Conservation (phyloP, 2,329 filamentous ascomycete species). For the Parastagonospora nodorum region DNA sequence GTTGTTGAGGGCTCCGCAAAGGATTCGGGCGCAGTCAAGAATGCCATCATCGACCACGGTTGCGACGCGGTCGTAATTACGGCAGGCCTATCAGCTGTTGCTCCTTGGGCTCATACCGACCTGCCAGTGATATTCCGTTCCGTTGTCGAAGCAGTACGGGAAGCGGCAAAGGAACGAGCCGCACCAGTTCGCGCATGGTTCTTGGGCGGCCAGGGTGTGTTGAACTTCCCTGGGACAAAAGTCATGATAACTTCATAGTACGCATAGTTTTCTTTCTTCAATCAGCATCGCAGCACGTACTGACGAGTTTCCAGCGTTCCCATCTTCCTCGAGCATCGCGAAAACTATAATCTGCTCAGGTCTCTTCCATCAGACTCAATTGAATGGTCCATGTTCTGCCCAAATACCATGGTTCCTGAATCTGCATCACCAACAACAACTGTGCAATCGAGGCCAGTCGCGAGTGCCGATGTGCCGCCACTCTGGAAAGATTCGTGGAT, state of each 20-base stretch:
- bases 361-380: constrained; percentile 31
- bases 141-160: constrained; percentile 39
- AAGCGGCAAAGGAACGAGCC: constrained; percentile 41
- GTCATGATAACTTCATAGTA: constrained; percentile 33
- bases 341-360: constrained; percentile 37
- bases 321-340: constrained; percentile 43
- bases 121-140: constrained; percentile 46
- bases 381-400: constrained; percentile 43
- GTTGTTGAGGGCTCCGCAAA: constrained; percentile 49
- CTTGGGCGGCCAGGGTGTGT: constrained; percentile 40
- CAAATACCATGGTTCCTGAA: constrained; percentile 41
- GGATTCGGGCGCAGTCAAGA: constrained; percentile 40
- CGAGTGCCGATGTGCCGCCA: constrained; percentile 36
- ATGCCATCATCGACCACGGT: constrained; percentile 41
- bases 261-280: constrained; percentile 34
- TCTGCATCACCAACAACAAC: constrained; percentile 35
- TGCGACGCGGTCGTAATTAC: constrained; percentile 50
- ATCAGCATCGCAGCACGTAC: constrained; percentile 15
- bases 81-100: constrained; percentile 46
- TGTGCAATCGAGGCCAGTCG: constrained; percentile 28
- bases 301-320: constrained; percentile 34
- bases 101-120: constrained; percentile 45
- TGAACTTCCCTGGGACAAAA: constrained; percentile 45
- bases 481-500: constrained; percentile 43
- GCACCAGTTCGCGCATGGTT: constrained; percentile 49